Base-by-base conservation (phyloP, 1,284 basidiomycete genomes). In the Sanghuangporus baumii region DNA sequence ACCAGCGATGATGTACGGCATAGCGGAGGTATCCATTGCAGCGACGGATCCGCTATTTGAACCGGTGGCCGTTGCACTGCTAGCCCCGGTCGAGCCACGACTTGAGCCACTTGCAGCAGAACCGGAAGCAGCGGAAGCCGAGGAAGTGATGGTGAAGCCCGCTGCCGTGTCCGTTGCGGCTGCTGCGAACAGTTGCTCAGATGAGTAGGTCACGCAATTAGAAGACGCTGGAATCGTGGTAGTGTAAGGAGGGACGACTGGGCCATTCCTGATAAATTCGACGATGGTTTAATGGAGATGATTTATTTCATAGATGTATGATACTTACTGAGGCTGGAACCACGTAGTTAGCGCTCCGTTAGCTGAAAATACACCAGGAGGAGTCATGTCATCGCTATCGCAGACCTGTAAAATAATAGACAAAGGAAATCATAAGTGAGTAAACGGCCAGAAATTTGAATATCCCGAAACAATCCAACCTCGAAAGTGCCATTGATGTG, bases 181-280 rank as follows among this genome's bases (percentile, higher is more conserved):
- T 16, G 67, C 65, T 6, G 74, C 70, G 70, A 73, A 77, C 7
- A 78, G 67, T 48, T 72, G 71, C 12, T 70, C 61, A 0, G 74
- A 75, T 51, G 69, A 67, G 67, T 72, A 75, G 0, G 75, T 75
- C 18, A 68, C 65, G 68, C 75, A 77, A 69, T 74, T 74, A 11
- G 72, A 74, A 2, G 73, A 72, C 0, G 72, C 65, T 7, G 74
- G 73, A 59, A 73, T 66, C n/a, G 66, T 67, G 14, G 75, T 70
- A 6, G 69, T 72, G 69, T 73, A 76, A 3, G 74, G 74, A 18
- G 74, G 70, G 9, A 71, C 72, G 57, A 59, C 48, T 3, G 63
- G 47, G 9, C 63, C 61, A 34, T 23, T 54, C 16, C 52, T 54
- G 34, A 6, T 54, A 36, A 37, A 54, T 23, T 38, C 16, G 52